Conservation (phyloP, 108 stramenopile species). For the Cyclostephanos tholiformis region DNA sequence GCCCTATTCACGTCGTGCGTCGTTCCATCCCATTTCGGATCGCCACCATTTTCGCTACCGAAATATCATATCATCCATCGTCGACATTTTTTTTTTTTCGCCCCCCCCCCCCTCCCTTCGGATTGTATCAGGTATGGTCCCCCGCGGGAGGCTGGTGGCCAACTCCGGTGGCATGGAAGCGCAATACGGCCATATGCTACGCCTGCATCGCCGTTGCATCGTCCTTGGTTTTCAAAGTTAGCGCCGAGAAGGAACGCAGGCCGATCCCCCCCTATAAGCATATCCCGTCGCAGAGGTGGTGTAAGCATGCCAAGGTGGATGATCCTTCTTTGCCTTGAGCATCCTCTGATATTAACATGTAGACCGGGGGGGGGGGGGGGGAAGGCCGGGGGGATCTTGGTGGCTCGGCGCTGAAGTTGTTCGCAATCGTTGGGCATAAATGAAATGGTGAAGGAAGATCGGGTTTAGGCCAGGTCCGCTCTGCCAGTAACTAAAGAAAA, state of each 20-base stretch:
- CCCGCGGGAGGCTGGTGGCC: slow-evolving; percentile 90
- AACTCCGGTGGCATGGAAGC: slow-evolving; percentile 75
- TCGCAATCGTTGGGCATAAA: too few species aligned
- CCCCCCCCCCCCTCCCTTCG: too few species aligned
- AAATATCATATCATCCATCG: background rate
- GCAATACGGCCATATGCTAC: slow-evolving; percentile 68
- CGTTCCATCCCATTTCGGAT: background rate
- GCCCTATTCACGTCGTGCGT: background rate
- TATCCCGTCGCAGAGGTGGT: slow-evolving; percentile 53
- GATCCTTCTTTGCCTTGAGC: slow-evolving; percentile 49
- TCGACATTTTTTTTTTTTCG: background rate
- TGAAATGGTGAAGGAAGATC: too few species aligned
- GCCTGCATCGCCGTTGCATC: slow-evolving; percentile 47
- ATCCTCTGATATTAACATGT: too few species aligned
- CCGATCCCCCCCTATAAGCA: slow-evolving; percentile 65
- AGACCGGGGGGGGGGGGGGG: too few species aligned
- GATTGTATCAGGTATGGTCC: slow-evolving; percentile 74
- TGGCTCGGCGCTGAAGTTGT: too few species aligned
- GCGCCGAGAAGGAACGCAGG: slow-evolving; percentile 71
- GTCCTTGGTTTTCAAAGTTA: slow-evolving; percentile 65
- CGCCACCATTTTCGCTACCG: background rate
- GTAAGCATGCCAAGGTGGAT: slow-evolving; percentile 58
- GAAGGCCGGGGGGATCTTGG: too few species aligned
- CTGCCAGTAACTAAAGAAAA: too few species aligned
- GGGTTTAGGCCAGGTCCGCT: too few species aligned